Percentiles rank a stretch among this genome's conserved stretches.
These are phyloP conservation scores for Pezicula radicicola DNA, from an alignment of 2,329 filamentous ascomycete species.

Conservation along the genomic window DNA sequence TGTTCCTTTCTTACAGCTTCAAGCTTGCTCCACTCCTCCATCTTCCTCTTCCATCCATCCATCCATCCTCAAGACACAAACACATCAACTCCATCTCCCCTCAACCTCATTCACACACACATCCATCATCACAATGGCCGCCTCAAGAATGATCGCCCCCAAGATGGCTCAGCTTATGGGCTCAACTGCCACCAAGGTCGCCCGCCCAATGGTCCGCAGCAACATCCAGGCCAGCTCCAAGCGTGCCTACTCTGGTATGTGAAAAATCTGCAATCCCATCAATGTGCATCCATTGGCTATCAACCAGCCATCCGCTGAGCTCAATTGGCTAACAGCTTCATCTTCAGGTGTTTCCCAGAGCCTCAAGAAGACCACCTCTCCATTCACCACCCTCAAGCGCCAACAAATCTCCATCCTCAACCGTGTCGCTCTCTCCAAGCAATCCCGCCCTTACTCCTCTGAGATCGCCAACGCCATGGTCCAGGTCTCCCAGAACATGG, in stretches of 20 bases:
- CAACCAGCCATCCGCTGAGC: slow-evolving; percentile 6
- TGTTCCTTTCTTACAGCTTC: slow-evolving; percentile 1
- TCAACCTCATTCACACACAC: slow-evolving; percentile 2
- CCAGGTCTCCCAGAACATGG: slow-evolving; percentile 86
- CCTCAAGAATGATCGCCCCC: slow-evolving; percentile 72
- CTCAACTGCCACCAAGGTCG: slow-evolving; percentile 61
- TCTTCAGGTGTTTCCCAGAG: slow-evolving; percentile 34
- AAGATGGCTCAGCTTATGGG: slow-evolving; percentile 74
- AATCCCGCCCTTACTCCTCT: slow-evolving; percentile 73
- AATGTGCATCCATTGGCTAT: slow-evolving; percentile 5
- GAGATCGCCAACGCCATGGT: slow-evolving; percentile 87
- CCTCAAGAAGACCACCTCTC: slow-evolving; percentile 20
- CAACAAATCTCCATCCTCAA: slow-evolving; percentile 66
- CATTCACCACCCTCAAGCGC: slow-evolving; percentile 67
- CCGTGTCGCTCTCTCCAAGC: slow-evolving; percentile 51
- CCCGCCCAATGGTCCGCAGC: slow-evolving; percentile 70
- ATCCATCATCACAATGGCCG: slow-evolving; percentile 71
- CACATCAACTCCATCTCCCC: neutral
- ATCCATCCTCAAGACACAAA: slow-evolving; percentile 12
- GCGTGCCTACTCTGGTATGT: slow-evolving; percentile 74
- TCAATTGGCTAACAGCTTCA: slow-evolving; percentile 31
- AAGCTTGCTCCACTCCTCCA: slow-evolving; percentile 1
- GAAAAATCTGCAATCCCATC: slow-evolving; percentile 5
- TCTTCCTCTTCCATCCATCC: slow-evolving; percentile 9
- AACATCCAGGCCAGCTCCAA: slow-evolving; percentile 64